Percentiles rank a stretch among this genome's conserved stretches.
Conservation (phyloP, 371 early-diverging fungal species). For the Syncephalastrum monosporum region DNA sequence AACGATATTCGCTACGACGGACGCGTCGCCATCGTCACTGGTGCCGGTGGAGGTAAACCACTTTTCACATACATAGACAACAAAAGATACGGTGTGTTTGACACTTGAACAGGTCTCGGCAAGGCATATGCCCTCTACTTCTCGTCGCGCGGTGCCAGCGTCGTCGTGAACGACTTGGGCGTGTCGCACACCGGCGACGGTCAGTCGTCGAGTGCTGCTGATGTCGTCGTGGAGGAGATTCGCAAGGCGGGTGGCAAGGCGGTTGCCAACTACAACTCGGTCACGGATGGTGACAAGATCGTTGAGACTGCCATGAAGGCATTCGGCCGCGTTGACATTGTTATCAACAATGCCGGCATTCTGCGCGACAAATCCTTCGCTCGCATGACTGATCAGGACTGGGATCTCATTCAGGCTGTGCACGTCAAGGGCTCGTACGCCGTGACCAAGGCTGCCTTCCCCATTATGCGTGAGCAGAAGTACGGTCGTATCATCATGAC, state of each 20-base stretch:
- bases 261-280: constrained; percentile 97
- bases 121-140: constrained; percentile 92
- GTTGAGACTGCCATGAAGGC: constrained; percentile 94
- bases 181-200: constrained; percentile 81
- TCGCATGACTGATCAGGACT: constrained; percentile 94
- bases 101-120: constrained; percentile 65
- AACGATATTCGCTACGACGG: constrained; percentile 77
- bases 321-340: constrained; percentile 92
- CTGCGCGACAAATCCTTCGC: constrained; percentile 95
- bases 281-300: constrained; percentile 95
- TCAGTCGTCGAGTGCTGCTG: constrained; percentile 78
- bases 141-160: constrained; percentile 84
- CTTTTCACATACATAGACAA: not conserved
- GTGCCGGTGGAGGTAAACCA: constrained; percentile 93
- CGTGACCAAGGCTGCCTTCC: constrained; percentile 97
- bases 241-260: constrained; percentile 88
- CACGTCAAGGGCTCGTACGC: constrained; percentile 96
- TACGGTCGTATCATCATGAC: constrained; percentile 81
- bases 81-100: not conserved
- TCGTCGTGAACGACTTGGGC: constrained; percentile 94
- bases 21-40: constrained; percentile 94
- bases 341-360: constrained; percentile 98
- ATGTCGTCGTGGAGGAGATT: constrained; percentile 96
- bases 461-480: constrained; percentile 92
- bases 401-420: constrained; percentile 91